These are phyloP conservation scores for Colletotrichum sansevieriae DNA, from an alignment of 2,329 filamentous ascomycete genomes.

Conservation along the genomic window DNA sequence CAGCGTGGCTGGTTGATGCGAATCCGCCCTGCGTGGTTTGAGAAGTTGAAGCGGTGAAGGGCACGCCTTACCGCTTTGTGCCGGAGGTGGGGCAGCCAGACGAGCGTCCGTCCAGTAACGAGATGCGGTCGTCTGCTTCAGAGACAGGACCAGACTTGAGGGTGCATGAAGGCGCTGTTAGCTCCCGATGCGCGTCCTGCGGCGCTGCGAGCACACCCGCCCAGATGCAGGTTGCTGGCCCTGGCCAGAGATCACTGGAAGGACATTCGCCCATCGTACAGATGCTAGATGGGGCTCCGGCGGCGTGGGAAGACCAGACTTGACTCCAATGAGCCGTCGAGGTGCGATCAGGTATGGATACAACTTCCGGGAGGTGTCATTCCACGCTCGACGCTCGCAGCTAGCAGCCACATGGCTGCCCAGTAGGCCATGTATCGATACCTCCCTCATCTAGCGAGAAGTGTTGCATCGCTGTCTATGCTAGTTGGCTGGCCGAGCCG, in stretches of 20 bases:
- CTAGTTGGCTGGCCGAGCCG: no score
- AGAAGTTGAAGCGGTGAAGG: constrained; percentile 44
- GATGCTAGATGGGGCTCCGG: constrained; percentile 38
- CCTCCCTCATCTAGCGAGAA: constrained; percentile 41
- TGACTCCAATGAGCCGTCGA: background rate
- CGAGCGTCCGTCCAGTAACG: constrained; percentile 24
- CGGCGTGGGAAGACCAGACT: constrained; percentile 23
- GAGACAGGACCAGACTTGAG: constrained; percentile 30
- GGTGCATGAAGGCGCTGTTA: constrained; percentile 35
- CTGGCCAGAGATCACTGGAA: constrained; percentile 22
- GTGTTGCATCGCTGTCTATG: no score
- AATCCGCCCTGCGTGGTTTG: constrained; percentile 34
- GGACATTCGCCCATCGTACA: constrained; percentile 36
- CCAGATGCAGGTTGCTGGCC: constrained; percentile 26
- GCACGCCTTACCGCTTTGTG: constrained; percentile 42
- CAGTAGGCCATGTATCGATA: constrained; percentile 52
- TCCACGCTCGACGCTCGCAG: constrained; percentile 43
- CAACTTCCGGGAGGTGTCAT: constrained; percentile 15
- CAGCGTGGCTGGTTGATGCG: constrained; percentile 32
- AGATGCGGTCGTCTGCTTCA: constrained; percentile 9
- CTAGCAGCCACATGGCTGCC: constrained; percentile 52
- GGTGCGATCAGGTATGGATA: constrained; percentile 40
- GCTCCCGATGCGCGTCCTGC: constrained; percentile 36
- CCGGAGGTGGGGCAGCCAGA: constrained; percentile 33
- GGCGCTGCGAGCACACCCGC: constrained; percentile 28